phyloP scores from a whole-genome alignment of 2,329 filamentous ascomycete genomes.

The Botryosphaeria dothidea region DNA sequence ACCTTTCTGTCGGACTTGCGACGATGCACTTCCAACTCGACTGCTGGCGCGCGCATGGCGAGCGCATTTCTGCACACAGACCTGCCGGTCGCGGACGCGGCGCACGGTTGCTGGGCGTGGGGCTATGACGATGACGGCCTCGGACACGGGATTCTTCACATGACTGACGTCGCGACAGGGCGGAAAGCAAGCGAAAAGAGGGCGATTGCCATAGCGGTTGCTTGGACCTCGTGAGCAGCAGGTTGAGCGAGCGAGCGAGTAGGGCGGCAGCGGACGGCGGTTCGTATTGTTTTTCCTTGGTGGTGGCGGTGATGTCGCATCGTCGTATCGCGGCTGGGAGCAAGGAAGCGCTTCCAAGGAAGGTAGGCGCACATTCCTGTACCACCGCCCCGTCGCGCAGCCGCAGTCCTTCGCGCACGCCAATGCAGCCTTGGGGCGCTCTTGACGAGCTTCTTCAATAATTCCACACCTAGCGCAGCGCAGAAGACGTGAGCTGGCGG shows the following conservation, averaged over 20 bases:
- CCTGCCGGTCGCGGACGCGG: neutral
- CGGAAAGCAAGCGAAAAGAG: neutral
- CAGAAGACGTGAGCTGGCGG: neutral
- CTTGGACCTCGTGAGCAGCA: neutral
- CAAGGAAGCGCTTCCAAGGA: too few species aligned
- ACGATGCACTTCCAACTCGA: neutral
- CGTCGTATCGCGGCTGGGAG: neutral
- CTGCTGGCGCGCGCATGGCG: neutral
- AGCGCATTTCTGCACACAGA: neutral
- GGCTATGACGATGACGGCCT: neutral
- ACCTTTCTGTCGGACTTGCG: neutral
- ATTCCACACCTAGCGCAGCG: neutral
- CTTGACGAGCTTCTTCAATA: neutral
- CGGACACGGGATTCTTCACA: neutral
- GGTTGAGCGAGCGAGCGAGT: too few species aligned
- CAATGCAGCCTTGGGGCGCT: neutral
- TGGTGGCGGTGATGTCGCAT: conserved; percentile 5
- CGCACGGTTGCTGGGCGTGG: neutral
- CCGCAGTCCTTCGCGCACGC: neutral
- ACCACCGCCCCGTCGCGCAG: neutral
- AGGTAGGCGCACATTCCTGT: neutral
- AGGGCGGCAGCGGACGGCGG: neutral
- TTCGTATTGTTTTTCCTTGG: conserved; percentile 1
- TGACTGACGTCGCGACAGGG: neutral
- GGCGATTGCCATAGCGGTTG: neutral